These are phyloP conservation scores for Fomitopsis pinicola DNA, from an alignment of 1,284 basidiomycete species.

Conservation along the genomic window DNA sequence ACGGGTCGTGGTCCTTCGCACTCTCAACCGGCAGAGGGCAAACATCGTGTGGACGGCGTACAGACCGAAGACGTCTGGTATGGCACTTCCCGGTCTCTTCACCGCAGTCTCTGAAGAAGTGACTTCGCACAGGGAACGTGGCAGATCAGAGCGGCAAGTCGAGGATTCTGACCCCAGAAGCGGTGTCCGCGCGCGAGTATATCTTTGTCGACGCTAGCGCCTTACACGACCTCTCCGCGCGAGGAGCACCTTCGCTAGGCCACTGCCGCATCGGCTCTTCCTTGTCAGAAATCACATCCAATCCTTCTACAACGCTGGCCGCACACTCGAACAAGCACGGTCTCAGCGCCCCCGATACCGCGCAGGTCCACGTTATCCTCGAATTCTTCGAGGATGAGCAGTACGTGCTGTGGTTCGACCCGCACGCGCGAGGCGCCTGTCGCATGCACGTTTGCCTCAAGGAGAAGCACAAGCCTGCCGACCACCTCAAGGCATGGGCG, in stretches of 20 bases:
- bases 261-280: constrained; percentile 13
- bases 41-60: constrained; percentile 45
- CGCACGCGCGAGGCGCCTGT: constrained; percentile 15
- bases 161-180: constrained; percentile 2
- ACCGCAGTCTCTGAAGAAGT: neutral
- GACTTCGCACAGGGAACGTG: neutral
- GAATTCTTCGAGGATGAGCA: constrained; percentile 36
- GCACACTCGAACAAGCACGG: neutral
- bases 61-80: constrained; percentile 6
- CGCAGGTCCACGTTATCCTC: constrained; percentile 13
- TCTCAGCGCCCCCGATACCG: neutral
- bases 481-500: constrained; percentile 56
- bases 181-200: constrained; percentile 9
- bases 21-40: constrained; percentile 57
- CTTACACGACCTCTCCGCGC: neutral
- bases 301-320: neutral
- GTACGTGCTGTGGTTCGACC: constrained; percentile 48
- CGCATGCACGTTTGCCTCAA: constrained; percentile 44
- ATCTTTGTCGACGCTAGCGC: constrained; percentile 15
- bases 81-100: neutral
- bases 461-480: constrained; percentile 38
- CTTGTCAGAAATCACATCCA: constrained; percentile 8
- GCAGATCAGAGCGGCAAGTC: neutral
- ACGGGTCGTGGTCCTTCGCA: constrained; percentile 47
- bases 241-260: neutral